Evolutionary conservation across 257 asterid genomes (phyloP), one percentile per base, ranked within the genome.

Genomic region (Echium plantagineum): DNA sequence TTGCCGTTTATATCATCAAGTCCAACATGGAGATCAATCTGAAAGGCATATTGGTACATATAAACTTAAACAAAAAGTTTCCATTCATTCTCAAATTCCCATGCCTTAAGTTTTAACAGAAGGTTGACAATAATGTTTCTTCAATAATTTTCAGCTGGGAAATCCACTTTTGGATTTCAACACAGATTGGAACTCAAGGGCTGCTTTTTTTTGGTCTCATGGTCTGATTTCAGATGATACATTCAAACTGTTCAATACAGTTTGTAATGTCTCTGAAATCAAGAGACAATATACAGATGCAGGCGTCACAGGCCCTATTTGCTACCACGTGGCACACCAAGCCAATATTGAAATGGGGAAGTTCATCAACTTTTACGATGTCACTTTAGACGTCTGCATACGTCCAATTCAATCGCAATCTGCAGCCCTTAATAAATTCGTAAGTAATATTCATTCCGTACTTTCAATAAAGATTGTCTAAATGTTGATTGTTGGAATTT

Each of bases 61-160:
- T 54, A 54, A 38, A 31, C 65, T 24, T 21, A 31, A 22, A 17
- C 19, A 57, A 52, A 22, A 4, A 16, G 35, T 30, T 59, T 24
- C 49, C 21, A 21, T 13, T 59, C 31, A 4, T 4, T 17, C n/a
- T 52, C n/a, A 52, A 47, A 15, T n/a, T 9, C 52, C 16, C 3
- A 47, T 9, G 16, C 49, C 49, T 5, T 6, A 42, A 42, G 7
- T 4, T 38, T 32, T 42, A n/a, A n/a, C n/a, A n/a, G n/a, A n/a
- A n/a, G n/a, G n/a, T n/a, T n/a, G n/a, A n/a, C n/a, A n/a, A n/a
- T n/a, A n/a, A n/a, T n/a, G n/a, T n/a, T n/a, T n/a, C n/a, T n/a
- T n/a, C n/a, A n/a, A n/a, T n/a, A n/a, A n/a, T n/a, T 4, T 77
- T 75, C 83, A 86, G 90, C 78, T 86, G n/a, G 95, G 95, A 16